Conservation (phyloP, 352 stramenopile species). For the Sclerospora graminicola region DNA sequence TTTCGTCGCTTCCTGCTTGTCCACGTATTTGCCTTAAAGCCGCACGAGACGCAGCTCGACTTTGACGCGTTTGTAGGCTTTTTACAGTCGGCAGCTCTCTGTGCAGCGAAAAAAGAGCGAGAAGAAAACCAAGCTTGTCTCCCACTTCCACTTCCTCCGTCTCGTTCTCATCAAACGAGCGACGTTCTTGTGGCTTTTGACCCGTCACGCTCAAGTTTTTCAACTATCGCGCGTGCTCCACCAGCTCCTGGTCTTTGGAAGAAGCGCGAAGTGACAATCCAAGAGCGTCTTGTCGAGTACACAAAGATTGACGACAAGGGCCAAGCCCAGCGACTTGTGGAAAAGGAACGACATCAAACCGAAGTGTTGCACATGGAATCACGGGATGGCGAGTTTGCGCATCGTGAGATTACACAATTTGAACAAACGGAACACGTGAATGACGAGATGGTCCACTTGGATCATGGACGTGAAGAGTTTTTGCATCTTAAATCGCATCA, state of each 20-base stretch:
- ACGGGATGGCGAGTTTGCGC: conserved; percentile 63
- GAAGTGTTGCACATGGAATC: conserved; percentile 84
- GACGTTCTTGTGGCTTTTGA: conserved; percentile 37
- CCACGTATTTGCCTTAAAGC: conserved; percentile 37
- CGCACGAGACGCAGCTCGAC: conserved; percentile 24
- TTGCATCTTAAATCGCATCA: conserved; percentile 74
- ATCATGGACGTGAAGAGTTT: conserved; percentile 72
- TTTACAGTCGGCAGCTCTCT: conserved; percentile 45
- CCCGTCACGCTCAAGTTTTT: conserved; percentile 23
- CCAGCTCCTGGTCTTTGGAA: conserved; percentile 81
- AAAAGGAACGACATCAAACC: conserved; percentile 76
- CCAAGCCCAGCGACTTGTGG: conserved; percentile 57
- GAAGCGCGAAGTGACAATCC: conserved; percentile 79
- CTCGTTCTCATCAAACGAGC: conserved; percentile 2
- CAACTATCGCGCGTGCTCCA: conserved; percentile 30
- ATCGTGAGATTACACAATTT: too few relatives aligned
- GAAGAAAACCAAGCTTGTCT: conserved; percentile 7
- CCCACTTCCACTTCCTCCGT: conserved; percentile 14
- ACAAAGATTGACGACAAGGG: conserved; percentile 83
- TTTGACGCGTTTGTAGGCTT: conserved; percentile 58
- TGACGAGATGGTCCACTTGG: conserved; percentile 72
- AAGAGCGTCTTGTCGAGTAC: conserved; percentile 78
- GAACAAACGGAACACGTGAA: conserved; percentile 80
- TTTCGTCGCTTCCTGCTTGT: conserved; percentile 48
- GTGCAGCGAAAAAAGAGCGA: conserved; percentile 37